phyloP scores from a whole-genome alignment of 192 early-diverging fungal species.

The Oehlia diaphana region DNA sequence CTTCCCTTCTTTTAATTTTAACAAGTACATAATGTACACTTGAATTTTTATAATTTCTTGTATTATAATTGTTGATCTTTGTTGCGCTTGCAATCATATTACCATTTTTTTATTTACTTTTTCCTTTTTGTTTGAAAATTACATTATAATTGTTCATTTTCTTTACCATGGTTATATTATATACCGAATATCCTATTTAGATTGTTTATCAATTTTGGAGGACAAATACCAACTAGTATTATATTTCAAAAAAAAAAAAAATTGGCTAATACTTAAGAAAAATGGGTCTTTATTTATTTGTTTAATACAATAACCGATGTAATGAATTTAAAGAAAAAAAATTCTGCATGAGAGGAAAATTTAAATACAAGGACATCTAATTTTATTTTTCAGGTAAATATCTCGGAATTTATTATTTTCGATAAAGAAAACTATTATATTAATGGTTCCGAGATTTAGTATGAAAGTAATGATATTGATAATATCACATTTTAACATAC shows the following conservation, averaged over 20 bases:
- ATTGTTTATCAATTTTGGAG: neutral
- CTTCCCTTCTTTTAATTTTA: neutral
- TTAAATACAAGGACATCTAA: neutral
- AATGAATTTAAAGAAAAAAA: no score
- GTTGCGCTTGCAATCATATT: neutral
- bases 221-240: neutral
- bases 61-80: slow-evolving; percentile 20
- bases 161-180: neutral
- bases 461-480: neutral
- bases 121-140: neutral
- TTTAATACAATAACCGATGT: no score
- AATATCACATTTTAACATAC: neutral
- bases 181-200: neutral
- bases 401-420: neutral
- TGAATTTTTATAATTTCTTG: slow-evolving; percentile 6
- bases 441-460: neutral
- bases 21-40: neutral
- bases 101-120: neutral
- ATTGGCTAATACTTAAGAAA: neutral
- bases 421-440: neutral
- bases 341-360: neutral
- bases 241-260: neutral
- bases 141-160: neutral
- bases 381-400: neutral
- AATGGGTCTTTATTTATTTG: neutral